Evolutionary conservation across 345 rosid genomes (phyloP).

Genomic region (Geranium brycei): DNA sequence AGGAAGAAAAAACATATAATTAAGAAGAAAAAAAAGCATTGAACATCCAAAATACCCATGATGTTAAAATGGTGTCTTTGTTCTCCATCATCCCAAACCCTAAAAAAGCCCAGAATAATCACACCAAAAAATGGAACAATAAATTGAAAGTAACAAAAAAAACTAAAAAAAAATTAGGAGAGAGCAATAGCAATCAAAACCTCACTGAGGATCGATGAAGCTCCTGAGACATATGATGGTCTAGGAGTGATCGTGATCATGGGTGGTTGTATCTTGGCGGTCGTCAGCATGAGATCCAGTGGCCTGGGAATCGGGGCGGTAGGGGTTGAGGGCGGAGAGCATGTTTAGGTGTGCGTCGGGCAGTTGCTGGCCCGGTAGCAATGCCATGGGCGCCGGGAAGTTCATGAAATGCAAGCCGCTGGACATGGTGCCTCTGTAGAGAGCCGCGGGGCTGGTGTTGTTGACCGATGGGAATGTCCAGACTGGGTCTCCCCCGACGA

Average conservation of each 20-base stretch:
- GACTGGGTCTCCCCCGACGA: slow-evolving; percentile 60
- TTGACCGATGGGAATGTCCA: slow-evolving; percentile 80
- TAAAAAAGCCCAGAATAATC: too few relatives aligned
- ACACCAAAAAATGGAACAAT: too few relatives aligned
- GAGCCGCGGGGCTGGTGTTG: slow-evolving; percentile 45
- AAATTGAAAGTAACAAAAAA: too few relatives aligned
- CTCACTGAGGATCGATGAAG: too few relatives aligned
- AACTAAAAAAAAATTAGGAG: too few relatives aligned
- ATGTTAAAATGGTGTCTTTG: too few relatives aligned
- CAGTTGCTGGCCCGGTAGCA: slow-evolving; percentile 64
- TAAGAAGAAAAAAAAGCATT: too few relatives aligned
- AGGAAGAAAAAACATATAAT: too few relatives aligned
- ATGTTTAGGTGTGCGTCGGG: slow-evolving; percentile 53
- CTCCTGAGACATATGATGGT: too few relatives aligned
- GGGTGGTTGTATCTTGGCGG: slow-evolving; percentile 45
- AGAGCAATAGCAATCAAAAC: too few relatives aligned
- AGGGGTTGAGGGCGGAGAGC: slow-evolving; percentile 60
- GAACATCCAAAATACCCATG: too few relatives aligned
- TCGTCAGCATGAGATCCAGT: slow-evolving; percentile 65
- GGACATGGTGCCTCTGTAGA: slow-evolving; percentile 63
- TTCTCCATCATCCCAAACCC: too few relatives aligned
- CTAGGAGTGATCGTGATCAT: slow-evolving; percentile 1
- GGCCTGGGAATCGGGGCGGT: slow-evolving; percentile 63
- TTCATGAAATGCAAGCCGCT: slow-evolving; percentile 95
- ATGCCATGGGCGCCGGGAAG: slow-evolving; percentile 72